Base-by-base conservation (phyloP, 2,329 filamentous ascomycete genomes). In the Monosporascus sp. region DNA sequence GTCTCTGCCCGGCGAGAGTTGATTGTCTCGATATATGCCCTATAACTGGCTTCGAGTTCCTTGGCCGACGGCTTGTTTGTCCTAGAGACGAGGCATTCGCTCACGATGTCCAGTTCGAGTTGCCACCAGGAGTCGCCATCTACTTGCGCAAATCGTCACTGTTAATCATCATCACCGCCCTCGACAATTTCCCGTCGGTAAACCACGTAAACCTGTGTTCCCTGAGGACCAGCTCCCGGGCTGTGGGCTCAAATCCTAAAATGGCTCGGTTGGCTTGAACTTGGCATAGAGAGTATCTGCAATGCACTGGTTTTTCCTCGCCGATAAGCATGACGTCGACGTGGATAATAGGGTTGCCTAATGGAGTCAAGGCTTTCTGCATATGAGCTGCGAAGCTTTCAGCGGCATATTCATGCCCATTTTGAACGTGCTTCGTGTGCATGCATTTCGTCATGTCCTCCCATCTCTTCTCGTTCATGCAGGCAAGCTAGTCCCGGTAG, bases 391-490 rank as follows among this genome's bases (percentile, higher is more conserved):
- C 54, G 51, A 50, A 60, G 35, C 53, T 51, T 19, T 55, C 54
- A 3, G 52, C 52, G 7, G 56, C 58, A 48, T 55, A 58, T 20
- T 57, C 56, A 43, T 46, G 49, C 27, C 52, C 54, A 22, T 58
- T 58, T 43, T 60, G 56, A 37, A 37, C 55, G 17, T 57, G 57
- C 24, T 55, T 54, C 17, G 54, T 49, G 27, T 57, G 49, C 48
- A 57, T 52, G 22, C 54, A 58, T 17, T 54, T 53, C 8, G 49
- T 35, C 20, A 60, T 14, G 26, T 55, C 54, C n/a, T 55, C 41
- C 58, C 54, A 58, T 51, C 49, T 58, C 51, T 58, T 58, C 50
- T 58, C 49, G 50, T 60, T 58, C 37, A 60, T 46, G 37, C 52
- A 57, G 40, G 54, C 41, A 41, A 51, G 16, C 56, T 53, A 60